Evolutionary conservation across 139 green algal genomes (phyloP), one percentile per base, ranked within the genome.

Genomic region (Yamagishiella unicocca): DNA sequence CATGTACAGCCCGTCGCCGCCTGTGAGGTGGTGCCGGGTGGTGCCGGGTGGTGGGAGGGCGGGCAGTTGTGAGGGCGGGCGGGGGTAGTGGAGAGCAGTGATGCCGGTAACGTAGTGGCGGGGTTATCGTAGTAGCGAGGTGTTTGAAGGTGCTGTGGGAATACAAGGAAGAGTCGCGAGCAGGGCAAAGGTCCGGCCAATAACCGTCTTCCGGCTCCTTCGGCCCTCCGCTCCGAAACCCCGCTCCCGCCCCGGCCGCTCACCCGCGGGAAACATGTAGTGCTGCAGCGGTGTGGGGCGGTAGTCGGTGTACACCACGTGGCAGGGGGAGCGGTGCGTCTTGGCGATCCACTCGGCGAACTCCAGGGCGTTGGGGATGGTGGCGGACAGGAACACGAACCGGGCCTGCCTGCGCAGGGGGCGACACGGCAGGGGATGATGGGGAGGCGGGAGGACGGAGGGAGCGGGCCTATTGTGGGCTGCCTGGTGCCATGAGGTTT

Each of bases 231-330:
- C 10, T 75, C 67, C 67, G 2, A 4, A 35, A 35, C 33, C 67
- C 17, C 58, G 6, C 58, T 22, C 38, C 38, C 70, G 10, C 35
- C 70, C 40, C 70, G 2, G 1, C 42, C 42, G 42, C 72, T n/a
- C 95, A 73, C 96, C 97, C 25, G 84, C 37, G 0, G 97, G 96
- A 54, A 93, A 94, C 2, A 93, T 91, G 88, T 98, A 99, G 93
- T 99, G 98, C 90, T 97, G 95, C 85, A 99, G 93, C 10, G 98
- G 98, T 35, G 96, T 99, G 46, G 98, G 98, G 19, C 97, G 89
- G 91, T 97, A 97, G 86, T 98, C 95, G 1, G 97, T 99, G 92
- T 97, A 98, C 24, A 99, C 97, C 55, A 99, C 97, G 87, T 99
- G 98, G 85, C 94, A 97, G 33, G 97, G 97, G 40, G 94, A 90